phyloP scores from a whole-genome alignment of 2,329 filamentous ascomycete species.

The Sarocladium brachiariae region DNA sequence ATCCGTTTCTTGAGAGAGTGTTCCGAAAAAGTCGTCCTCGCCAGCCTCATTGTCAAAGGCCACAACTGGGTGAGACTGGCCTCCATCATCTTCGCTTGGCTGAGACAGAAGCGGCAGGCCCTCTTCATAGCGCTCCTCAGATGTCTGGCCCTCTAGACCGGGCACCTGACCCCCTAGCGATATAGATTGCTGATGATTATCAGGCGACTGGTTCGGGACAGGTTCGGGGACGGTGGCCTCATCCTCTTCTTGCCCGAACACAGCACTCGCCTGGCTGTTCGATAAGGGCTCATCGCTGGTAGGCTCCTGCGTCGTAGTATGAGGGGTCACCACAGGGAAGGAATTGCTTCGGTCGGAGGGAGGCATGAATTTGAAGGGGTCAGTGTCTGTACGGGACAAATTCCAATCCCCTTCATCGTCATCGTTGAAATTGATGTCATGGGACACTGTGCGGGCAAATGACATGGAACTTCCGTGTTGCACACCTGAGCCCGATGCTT shows the following conservation, averaged over 20 bases:
- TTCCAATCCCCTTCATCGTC: constrained; percentile 56
- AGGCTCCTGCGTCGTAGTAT: constrained; percentile 20
- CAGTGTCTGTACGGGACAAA: constrained; percentile 42
- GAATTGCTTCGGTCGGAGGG: constrained; percentile 54
- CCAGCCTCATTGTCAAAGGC: constrained; percentile 40
- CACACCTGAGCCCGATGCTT: constrained; percentile 16
- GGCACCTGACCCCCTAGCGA: constrained; percentile 38
- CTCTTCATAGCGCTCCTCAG: constrained; percentile 61
- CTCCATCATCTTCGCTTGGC: constrained; percentile 9
- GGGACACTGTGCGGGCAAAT: constrained; percentile 57
- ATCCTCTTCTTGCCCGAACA: constrained; percentile 46
- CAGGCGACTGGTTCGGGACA: constrained; percentile 12
- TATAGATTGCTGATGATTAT: constrained; percentile 21
- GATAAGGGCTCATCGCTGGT: constrained; percentile 33
- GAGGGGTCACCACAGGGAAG: constrained; percentile 50
- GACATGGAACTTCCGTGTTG: constrained; percentile 57
- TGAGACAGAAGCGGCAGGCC: constrained; percentile 56
- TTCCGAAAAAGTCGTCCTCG: constrained; percentile 58
- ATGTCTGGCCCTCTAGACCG: constrained; percentile 33
- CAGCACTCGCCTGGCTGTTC: constrained; percentile 44
- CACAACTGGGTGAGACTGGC: background rate
- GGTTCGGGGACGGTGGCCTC: constrained; percentile 21
- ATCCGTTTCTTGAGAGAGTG: constrained; percentile 31
- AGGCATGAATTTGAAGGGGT: constrained; percentile 55
- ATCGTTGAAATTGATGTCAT: constrained; percentile 53